Base-by-base conservation (phyloP, 78 protist species). In the Monosiga brevicollis region DNA sequence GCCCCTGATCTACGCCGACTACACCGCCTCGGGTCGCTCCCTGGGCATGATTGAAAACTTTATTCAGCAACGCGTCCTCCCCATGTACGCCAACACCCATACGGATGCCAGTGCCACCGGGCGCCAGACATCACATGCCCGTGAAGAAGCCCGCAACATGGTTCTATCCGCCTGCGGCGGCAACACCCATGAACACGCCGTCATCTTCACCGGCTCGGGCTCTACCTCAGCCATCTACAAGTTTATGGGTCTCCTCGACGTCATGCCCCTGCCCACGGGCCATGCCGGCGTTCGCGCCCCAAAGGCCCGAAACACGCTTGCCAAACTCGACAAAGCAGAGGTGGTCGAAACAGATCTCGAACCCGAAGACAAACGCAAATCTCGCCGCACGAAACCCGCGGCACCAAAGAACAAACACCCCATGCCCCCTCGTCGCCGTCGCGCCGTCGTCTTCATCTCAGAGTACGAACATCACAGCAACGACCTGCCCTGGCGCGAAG, bases 381-480 rank as follows among this genome's bases (percentile, higher is more conserved):
- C n/a, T n/a, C n/a, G n/a, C n/a, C n/a, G n/a, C n/a, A n/a, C n/a
- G n/a, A n/a, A n/a, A n/a, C n/a, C n/a, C n/a, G n/a, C n/a, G n/a
- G n/a, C n/a, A n/a, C n/a, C n/a, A n/a, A n/a, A n/a, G n/a, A n/a
- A n/a, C n/a, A n/a, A n/a, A n/a, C n/a, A n/a, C n/a, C n/a, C n/a
- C n/a, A n/a, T n/a, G n/a, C n/a, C n/a, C n/a, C n/a, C n/a, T n/a
- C 62, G 62, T 15, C 62, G 62, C 29, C 62, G 62, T 49, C 62
- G 62, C 29, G n/a, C 73, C 35, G 43, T 90, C 26, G 86, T 95
- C 43, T 23, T 95, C 3, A 83, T 93, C 35, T 93, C 94, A 29
- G 94, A 94, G 34, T 89, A 87, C 79, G 95, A 95, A 76, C 98
- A 96, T 86, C 98, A 96, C 84, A 82, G 92, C 42, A 95, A 92